Conservation (phyloP, 345 rosid genomes). For the Euclidium syriacum region DNA sequence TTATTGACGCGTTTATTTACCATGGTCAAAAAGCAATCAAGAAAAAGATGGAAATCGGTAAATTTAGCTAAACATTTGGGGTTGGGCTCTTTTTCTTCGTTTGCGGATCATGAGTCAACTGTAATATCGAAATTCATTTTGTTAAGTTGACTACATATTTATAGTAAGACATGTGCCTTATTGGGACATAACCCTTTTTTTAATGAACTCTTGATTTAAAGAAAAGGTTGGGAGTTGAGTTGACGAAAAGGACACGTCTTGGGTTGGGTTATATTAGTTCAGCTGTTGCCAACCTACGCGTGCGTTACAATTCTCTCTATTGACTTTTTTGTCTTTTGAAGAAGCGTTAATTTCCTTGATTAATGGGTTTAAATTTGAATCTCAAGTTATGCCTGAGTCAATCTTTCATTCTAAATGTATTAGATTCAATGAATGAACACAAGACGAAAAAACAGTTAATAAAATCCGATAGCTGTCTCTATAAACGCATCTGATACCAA, state of each 20-base stretch:
- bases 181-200: constrained; percentile 1
- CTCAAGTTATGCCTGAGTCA: not conserved
- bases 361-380: not conserved
- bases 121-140: constrained; percentile 9
- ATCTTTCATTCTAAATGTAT: not conserved
- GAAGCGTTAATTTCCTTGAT: not conserved
- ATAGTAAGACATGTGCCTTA: no score
- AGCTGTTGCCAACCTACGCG: constrained; percentile 13
- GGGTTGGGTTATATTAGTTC: not conserved
- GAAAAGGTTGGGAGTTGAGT: not conserved
- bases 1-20: constrained; percentile 78
- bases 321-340: constrained; percentile 3
- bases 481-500: no score
- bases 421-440: constrained; percentile 13
- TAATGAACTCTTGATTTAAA: not conserved
- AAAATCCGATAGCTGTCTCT: no score
- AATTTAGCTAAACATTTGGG: constrained; percentile 50
- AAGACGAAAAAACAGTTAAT: no score
- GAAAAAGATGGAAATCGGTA: constrained; percentile 96
- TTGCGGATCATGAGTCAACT: not conserved
- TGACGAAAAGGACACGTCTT: not conserved
- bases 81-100: not conserved
- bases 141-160: not conserved
- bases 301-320: constrained; percentile 8
- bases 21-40: constrained; percentile 93